phyloP scores from a whole-genome alignment of 2,329 filamentous ascomycete genomes.

The Colletotrichum eremochloae region DNA sequence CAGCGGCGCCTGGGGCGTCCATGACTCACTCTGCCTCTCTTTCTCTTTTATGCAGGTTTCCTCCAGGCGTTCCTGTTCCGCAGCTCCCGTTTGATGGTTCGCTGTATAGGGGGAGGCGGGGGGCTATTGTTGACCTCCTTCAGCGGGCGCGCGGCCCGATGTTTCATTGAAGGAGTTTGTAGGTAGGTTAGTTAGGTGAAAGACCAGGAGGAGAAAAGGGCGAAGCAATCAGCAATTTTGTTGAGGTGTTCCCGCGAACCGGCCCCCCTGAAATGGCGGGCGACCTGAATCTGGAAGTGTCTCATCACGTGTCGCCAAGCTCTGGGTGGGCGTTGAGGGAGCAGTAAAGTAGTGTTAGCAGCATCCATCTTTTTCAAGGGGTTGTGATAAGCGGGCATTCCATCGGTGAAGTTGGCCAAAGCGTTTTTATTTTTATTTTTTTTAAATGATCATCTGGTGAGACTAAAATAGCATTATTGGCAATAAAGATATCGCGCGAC shows the following conservation, averaged over 20 bases:
- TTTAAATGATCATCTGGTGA: neutral
- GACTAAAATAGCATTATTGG: neutral
- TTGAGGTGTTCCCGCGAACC: neutral
- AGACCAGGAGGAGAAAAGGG: neutral
- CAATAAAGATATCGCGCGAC: neutral
- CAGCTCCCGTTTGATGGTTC: constrained; percentile 2
- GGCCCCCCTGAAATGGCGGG: constrained; percentile 7
- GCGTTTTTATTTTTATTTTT: neutral
- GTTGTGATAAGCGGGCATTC: constrained; percentile 30
- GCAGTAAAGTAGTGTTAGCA: too few species aligned
- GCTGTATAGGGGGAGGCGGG: neutral
- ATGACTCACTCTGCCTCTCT: constrained; percentile 20
- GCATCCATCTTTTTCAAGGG: neutral
- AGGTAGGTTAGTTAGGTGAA: neutral
- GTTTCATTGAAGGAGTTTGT: neutral
- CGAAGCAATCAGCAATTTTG: neutral
- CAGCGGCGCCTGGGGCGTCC: constrained; percentile 14
- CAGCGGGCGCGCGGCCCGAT: neutral
- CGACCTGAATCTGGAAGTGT: constrained; percentile 39
- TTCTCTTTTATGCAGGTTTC: neutral
- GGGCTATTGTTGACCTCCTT: neutral
- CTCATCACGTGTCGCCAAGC: constrained; percentile 43
- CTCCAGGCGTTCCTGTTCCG: neutral
- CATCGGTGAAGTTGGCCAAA: constrained; percentile 17
- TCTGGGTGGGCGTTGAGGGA: constrained; percentile 7